Evolutionary conservation across 306 rosid genomes (phyloP), one percentile per base, ranked within the genome.

Genomic region (Lithocarpus polystachyus): DNA sequence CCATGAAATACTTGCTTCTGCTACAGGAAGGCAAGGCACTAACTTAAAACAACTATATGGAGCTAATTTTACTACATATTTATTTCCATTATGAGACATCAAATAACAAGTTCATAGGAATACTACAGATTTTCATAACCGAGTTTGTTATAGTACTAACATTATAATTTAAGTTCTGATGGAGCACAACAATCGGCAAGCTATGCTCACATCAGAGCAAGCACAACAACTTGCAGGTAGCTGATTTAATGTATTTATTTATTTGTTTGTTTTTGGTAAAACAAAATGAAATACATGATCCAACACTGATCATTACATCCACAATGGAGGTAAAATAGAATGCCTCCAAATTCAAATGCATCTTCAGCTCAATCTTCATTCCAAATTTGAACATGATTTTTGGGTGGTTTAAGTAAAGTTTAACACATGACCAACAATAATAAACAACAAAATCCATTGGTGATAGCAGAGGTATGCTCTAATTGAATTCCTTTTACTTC

Each of bases 1-100:
- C 84, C 97, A 88, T 82, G 82, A 89, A 73, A 79, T 88, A 33
- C 87, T 92, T 71, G 81, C 92, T 79, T 84, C 91, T 55, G 88
- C 89, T 60, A 83, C 86, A 10, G 91, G 91, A 79, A 89, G 92
- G 92, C 35, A 88, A 72, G 84, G 0, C 74, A 37, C 45, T 37
- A 37, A 37, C 45, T 37, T 1, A 37, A 37, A 35, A 35, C 8
- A 35, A 35, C 54, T 15, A 51, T 67, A 43, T 73, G 20, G 64
- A 71, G 54, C 22, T 29, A 29, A 55, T 74, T 48, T 64, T 68
- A 17, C 68, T 40, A 5, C 19, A 24, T 29, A 67, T 61, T 19
- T 75, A 56, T 54, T 72, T 57, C 61, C 40, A 33, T 43, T 43
- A 43, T 43, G 51, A 43, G 51, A 43, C 51, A 43, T 10, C 51